Base-by-base conservation (phyloP, 2,329 filamentous ascomycete species). In the Scopulariopsis brevicaulis region DNA sequence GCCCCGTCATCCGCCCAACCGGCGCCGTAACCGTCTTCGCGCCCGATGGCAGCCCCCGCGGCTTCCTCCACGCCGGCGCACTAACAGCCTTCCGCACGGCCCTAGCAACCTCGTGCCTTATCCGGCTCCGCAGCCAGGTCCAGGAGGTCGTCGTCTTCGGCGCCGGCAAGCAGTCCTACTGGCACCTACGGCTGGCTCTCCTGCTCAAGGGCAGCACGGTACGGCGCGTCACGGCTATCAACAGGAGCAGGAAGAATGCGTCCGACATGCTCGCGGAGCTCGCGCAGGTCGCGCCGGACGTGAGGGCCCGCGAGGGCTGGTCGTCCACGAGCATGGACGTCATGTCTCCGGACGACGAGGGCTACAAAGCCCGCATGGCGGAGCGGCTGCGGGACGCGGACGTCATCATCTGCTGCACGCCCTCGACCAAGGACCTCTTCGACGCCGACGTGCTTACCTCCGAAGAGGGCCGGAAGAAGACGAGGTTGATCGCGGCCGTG, bases 341-440 rank as follows among this genome's bases (percentile, higher is more conserved):
- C 22, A 64, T 86, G 54, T 92, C 89, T 6, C 85, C 84, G 0
- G 77, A 80, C 1, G 93, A 93, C 63, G 83, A 80, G 58, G 92
- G 84, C 64, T 84, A 78, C 65, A 70, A 75, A 8, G 71, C 89
- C 1, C 74, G 94, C 22, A 71, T 91, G 40, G 86, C 86, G 65
- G 81, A 87, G 43, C 82, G 90, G 55, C 76, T 96, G 55, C 76
- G 83, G 43, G 82, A 81, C 10, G 83, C 89, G 0, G 89, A 94
- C 65, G 86, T 89, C 11, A 87, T 97, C 43, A 94, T 96, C 73
- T 93, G 90, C 73, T 96, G 90, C 63, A 96, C 91, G 1, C 90
- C 92, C 0, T 87, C 85, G 1, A 80, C 78, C 0, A 75, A 80
- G 37, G 87, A 89, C 1, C 74, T 96, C 1, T 97, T 96, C 66